Percentiles rank a stretch among this genome's conserved stretches.
phyloP scores from a whole-genome alignment of 2,329 filamentous ascomycete species.

The Aspergillus ochraceoroseus region DNA sequence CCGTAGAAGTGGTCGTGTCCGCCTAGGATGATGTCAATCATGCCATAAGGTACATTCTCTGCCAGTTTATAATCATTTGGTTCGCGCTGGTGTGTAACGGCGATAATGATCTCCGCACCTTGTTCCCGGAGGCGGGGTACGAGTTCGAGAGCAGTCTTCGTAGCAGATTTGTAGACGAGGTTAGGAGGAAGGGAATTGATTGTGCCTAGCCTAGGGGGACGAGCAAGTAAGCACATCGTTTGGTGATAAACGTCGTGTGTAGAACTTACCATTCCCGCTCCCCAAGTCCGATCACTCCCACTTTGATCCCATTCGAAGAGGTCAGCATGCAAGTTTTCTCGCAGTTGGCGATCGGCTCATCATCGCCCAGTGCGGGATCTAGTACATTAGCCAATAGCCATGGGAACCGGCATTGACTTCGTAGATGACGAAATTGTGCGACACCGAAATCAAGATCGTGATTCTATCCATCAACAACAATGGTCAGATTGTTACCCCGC shows the following conservation, averaged over 20 bases:
- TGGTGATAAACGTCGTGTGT: not conserved
- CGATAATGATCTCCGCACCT: constrained; percentile 77
- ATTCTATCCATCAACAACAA: constrained; percentile 64
- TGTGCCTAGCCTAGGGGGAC: constrained; percentile 59
- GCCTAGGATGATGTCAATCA: constrained; percentile 80
- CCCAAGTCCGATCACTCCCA: constrained; percentile 78
- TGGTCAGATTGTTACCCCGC: constrained; percentile 12
- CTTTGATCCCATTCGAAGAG: constrained; percentile 75
- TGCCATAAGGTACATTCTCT: constrained; percentile 60
- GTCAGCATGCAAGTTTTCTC: constrained; percentile 71
- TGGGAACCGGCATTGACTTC: constrained; percentile 72
- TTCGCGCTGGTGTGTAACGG: constrained; percentile 78
- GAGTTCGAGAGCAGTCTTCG: constrained; percentile 67
- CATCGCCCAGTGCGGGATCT: constrained; percentile 72
- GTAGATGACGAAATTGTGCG: constrained; percentile 68
- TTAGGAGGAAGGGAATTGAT: constrained; percentile 81
- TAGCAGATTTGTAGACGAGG: constrained; percentile 75
- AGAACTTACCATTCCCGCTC: constrained; percentile 68
- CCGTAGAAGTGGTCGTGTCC: constrained; percentile 88
- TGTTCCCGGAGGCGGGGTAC: constrained; percentile 67
- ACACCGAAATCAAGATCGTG: constrained; percentile 93
- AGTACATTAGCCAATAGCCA: constrained; percentile 88
- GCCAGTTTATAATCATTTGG: constrained; percentile 87
- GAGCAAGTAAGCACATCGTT: not conserved
- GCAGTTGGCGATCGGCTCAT: constrained; percentile 70